Base-by-base conservation (phyloP, 495 filamentous ascomycete genomes). In the Thermochaetoides thermophila region DNA sequence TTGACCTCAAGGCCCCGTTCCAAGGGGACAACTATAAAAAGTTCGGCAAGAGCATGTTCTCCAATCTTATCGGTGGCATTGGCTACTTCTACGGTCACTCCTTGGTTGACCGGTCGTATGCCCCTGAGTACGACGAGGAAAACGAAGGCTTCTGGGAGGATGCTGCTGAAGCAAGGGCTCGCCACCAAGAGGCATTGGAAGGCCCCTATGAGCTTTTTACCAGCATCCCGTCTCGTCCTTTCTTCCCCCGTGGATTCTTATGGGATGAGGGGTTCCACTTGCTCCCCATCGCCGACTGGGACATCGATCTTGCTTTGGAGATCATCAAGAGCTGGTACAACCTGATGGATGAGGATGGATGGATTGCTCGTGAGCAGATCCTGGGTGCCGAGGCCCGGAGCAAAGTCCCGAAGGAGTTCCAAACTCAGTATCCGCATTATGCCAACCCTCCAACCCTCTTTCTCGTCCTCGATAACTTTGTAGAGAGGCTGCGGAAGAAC, bases 241-340 rank as follows among this genome's bases (percentile, higher is more conserved):
- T 96, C 67, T 97, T 97, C 53, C 91, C 89, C 1, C 63, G 89
- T 47, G 89, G 89, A 0, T 97, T 97, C 55, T 64, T 94, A 6
- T 97, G 89, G 89, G 89, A 97, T 52, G 89, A 97, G 49, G 89
- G 89, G 2, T 97, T 96, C 57, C 89, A 97, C 49, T 64, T 96
- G 21, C 67, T 96, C 34, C 91, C 91, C 12, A 72, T 97, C 28
- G 68, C 79, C 14, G 91, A 96, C 43, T 97, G 83, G 73, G 89
- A 97, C 47, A 74, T 81, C 20, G 85, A 93, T 51, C 69, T 97
- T 29, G 77, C 82, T 0, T 76, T 97, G 15, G 84, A 94, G 37
- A 81, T 96, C 37, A 75, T 96, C 35, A 83, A 80, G 61, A 91
- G 81, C 55, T 97, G 91, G 91, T 84, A 93, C 56, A 82, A 76